Evolutionary conservation across 352 stramenopile genomes (phyloP), one percentile per base, ranked within the genome.

Genomic region (Pythium volutum): DNA sequence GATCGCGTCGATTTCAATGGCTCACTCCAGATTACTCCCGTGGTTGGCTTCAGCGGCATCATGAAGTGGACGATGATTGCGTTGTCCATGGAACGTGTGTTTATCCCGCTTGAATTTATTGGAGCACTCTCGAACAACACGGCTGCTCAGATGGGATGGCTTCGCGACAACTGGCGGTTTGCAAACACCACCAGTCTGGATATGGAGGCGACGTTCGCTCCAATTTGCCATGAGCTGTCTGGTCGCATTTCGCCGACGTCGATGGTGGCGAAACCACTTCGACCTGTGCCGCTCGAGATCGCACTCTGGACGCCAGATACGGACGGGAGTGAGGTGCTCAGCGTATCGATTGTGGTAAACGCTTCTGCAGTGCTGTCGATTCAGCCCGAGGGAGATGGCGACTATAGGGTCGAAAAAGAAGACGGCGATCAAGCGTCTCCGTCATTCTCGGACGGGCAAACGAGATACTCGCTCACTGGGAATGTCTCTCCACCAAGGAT

Each of bases 211-310:
- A 25, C 47, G 36, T 27, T 67, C 16, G 3, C 26, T 16, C 27
- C 61, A 9, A 67, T 67, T 23, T 62, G 61, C 31, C 61, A 67
- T 29, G 3, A 18, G 1, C 53, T 53, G 2, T 16, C 36, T 16
- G 54, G 26, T 12, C 15, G 22, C 4, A 36, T 67, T 12, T 62
- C 54, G 16, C 47, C 46, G 10, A 48, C 45, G 3, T 67, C 61
- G 29, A 48, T 59, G 34, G 36, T 67, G 3, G 59, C 61, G 16
- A 67, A 58, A 15, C 61, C 61, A 2, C 42, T 67, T 31, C 52
- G 52, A 22, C 8, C 45, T 16, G 53, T 66, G 4, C 50, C 43
- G 18, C 39, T 66, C 15, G 20, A 49, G 5, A 43, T 66, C 26
- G 20, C 23, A 12, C 51, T 42, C 2, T 56, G 16, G 52, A 66